phyloP scores from a whole-genome alignment of 2,329 filamentous ascomycete genomes.

The Aureobasidium sp. region DNA sequence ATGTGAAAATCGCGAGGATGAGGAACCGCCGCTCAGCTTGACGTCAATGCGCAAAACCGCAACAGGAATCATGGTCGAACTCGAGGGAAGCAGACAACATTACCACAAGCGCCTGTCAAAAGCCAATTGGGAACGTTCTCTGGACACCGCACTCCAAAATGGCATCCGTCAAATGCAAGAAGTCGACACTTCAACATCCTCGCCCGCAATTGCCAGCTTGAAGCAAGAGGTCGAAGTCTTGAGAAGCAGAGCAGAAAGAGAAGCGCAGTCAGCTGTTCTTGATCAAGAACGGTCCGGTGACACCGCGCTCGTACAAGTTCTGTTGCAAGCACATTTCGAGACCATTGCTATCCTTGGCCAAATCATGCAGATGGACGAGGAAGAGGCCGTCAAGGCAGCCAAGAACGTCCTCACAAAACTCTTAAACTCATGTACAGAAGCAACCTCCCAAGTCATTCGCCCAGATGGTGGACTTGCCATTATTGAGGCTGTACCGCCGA shows the following conservation, averaged over 20 bases:
- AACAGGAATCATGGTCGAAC: conserved; percentile 76
- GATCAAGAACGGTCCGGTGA: conserved; percentile 82
- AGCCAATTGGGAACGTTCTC: conserved; percentile 75
- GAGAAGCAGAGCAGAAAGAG: conserved; percentile 73
- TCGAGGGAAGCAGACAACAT: conserved; percentile 85
- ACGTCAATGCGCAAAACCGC: conserved; percentile 78
- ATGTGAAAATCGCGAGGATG: conserved; percentile 63
- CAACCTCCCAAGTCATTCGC: conserved; percentile 78
- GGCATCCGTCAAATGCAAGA: conserved; percentile 70
- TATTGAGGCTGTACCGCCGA: conserved; percentile 61
- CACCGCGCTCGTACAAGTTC: conserved; percentile 67
- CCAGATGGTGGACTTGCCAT: conserved; percentile 66
- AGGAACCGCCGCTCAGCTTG: conserved; percentile 60
- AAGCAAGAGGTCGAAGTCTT: conserved; percentile 78
- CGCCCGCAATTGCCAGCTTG: conserved; percentile 57
- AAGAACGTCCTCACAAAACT: conserved; percentile 70
- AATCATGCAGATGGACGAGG: conserved; percentile 74
- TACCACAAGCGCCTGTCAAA: conserved; percentile 77
- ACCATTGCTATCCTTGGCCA: conserved; percentile 77
- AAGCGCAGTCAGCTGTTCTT: conserved; percentile 66
- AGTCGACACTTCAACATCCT: conserved; percentile 60
- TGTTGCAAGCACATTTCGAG: conserved; percentile 87
- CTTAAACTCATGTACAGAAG: conserved; percentile 65
- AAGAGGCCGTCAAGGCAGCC: conserved; percentile 73
- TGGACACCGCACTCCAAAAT: conserved; percentile 83